Conservation (phyloP, 106 monocot species). For the Dioscorea alata region DNA sequence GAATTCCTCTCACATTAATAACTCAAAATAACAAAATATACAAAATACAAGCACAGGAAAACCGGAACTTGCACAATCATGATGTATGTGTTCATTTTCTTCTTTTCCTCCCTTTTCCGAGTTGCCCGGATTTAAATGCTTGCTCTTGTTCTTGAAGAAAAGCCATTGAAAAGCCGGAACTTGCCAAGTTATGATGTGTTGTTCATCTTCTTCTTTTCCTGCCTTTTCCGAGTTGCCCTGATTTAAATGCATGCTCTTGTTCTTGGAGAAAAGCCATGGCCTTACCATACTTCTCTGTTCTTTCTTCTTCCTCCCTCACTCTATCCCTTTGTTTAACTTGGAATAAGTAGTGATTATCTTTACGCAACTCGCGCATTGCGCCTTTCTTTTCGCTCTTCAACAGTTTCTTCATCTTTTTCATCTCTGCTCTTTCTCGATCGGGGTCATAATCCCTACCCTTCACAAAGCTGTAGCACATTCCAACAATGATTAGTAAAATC, state of each 20-base stretch:
- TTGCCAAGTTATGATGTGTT: no score
- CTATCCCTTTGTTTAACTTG: slow-evolving; percentile 61
- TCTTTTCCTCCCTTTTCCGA: slow-evolving; percentile 22
- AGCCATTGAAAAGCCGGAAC: slow-evolving; percentile 24
- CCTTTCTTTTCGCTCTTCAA: slow-evolving; percentile 88
- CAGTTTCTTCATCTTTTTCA: slow-evolving; percentile 75
- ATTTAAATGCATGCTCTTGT: slow-evolving; percentile 93
- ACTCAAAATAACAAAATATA: no score
- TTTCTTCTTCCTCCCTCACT: slow-evolving; percentile 53
- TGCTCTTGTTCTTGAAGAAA: slow-evolving; percentile 96
- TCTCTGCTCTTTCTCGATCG: slow-evolving; percentile 81
- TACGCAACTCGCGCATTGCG: slow-evolving; percentile 75
- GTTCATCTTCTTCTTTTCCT: slow-evolving; percentile 61
- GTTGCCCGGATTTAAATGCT: slow-evolving; percentile 90
- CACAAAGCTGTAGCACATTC: slow-evolving; percentile 55
- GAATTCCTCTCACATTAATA: no score
- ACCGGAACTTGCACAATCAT: no score
- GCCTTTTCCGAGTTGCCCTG: slow-evolving; percentile 95
- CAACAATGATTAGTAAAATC: neutral
- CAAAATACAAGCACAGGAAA: no score
- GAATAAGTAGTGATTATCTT: slow-evolving; percentile 80
- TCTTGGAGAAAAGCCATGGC: slow-evolving; percentile 91
- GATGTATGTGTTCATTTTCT: no score
- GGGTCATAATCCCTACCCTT: slow-evolving; percentile 97
- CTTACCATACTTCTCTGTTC: slow-evolving; percentile 78